A percentile compares a stretch with the other conserved stretches of the same genome.
These are phyloP conservation scores for Truncatella angustata DNA, from an alignment of 2,329 filamentous ascomycete genomes.

Conservation along the genomic window DNA sequence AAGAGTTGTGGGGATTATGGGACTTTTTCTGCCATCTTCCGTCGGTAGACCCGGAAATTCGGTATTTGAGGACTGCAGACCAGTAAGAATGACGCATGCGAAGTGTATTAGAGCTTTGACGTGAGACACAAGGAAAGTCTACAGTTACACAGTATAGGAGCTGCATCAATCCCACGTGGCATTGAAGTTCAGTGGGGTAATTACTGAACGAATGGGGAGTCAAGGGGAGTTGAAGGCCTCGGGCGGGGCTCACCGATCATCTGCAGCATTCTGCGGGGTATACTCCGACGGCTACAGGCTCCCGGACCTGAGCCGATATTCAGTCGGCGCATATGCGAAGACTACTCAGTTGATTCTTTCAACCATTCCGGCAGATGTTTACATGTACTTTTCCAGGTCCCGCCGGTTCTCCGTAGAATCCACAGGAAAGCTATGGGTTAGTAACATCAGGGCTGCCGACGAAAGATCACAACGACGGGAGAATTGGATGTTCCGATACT, in stretches of 20 bases:
- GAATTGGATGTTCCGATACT: no score
- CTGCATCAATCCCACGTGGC: neutral
- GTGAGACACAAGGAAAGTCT: neutral
- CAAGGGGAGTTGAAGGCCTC: neutral
- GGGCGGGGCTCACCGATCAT: neutral
- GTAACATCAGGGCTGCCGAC: no score
- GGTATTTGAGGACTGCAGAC: no score
- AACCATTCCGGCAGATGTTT: no score
- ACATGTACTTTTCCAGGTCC: no score
- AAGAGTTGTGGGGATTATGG: neutral
- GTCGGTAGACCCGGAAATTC: neutral
- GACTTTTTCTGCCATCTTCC: neutral
- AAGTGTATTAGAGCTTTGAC: no score
- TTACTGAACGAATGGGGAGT: neutral
- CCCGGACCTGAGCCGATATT: neutral
- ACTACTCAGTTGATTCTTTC: no score
- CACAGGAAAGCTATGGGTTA: no score
- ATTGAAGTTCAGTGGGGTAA: neutral
- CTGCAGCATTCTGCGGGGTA: conserved; percentile 4
- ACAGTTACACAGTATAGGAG: neutral
- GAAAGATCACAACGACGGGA: no score
- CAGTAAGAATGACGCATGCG: no score
- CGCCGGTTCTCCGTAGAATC: no score
- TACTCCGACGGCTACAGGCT: neutral
- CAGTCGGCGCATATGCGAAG: neutral